phyloP scores from a whole-genome alignment of 2,329 filamentous ascomycete genomes.

The Cladophialophora psammophila region DNA sequence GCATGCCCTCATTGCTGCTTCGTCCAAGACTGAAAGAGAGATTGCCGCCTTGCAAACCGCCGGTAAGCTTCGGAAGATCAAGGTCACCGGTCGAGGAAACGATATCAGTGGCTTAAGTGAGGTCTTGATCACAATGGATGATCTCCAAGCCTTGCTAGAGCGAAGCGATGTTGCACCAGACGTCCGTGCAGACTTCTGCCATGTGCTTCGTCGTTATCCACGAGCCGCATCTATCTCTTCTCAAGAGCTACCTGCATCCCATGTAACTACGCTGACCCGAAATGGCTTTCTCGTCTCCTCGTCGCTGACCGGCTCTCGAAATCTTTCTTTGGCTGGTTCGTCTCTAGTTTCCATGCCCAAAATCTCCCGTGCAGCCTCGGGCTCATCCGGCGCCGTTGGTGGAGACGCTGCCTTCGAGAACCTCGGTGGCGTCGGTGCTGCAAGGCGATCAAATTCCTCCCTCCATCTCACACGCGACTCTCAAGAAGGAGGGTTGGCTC shows the following conservation, averaged over 20 bases:
- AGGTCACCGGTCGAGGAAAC: constrained; percentile 63
- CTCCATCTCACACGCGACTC: constrained; percentile 6
- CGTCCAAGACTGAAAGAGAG: constrained; percentile 67
- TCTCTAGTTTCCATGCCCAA: constrained; percentile 36
- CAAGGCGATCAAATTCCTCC: constrained; percentile 28
- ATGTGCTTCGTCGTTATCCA: constrained; percentile 56
- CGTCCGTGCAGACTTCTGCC: constrained; percentile 34
- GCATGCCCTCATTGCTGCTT: constrained; percentile 63
- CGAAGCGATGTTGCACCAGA: constrained; percentile 40
- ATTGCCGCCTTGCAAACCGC: constrained; percentile 60
- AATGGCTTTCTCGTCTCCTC: constrained; percentile 64
- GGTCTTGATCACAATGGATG: constrained; percentile 62
- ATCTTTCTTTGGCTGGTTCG: constrained; percentile 29
- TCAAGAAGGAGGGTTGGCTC: constrained; percentile 49
- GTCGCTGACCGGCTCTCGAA: constrained; percentile 43
- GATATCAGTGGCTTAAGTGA: constrained; percentile 65
- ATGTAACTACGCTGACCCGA: constrained; percentile 58
- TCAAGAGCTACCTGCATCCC: constrained; percentile 53
- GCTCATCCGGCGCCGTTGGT: constrained; percentile 45
- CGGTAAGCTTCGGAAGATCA: constrained; percentile 62
- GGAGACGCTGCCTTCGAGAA: constrained; percentile 41
- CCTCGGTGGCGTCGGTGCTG: constrained; percentile 38
- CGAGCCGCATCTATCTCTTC: constrained; percentile 56
- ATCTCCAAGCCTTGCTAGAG: constrained; percentile 58
- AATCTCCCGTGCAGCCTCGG: constrained; percentile 47